These are phyloP conservation scores for Fusarium kyushuense DNA, from an alignment of 2,329 filamentous ascomycete species.

Conservation along the genomic window DNA sequence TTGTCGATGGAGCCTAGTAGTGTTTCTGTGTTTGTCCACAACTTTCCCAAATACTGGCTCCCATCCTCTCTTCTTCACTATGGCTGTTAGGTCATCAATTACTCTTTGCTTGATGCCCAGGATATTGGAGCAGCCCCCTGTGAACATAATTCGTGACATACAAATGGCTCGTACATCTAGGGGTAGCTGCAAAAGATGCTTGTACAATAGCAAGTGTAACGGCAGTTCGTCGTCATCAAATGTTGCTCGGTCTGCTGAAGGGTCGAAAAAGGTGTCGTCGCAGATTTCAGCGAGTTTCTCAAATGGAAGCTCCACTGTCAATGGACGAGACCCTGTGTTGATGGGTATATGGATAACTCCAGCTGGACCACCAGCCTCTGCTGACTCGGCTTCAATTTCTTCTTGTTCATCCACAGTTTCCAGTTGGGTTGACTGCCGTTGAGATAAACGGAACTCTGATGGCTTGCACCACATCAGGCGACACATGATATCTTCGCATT, in stretches of 20 bases:
- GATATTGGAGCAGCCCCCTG: constrained; percentile 82
- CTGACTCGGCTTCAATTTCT: constrained; percentile 58
- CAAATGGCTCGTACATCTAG: constrained; percentile 86
- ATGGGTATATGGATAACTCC: constrained; percentile 59
- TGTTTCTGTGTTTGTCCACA: constrained; percentile 65
- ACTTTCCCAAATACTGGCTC: constrained; percentile 78
- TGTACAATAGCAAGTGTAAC: constrained; percentile 80
- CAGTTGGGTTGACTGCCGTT: constrained; percentile 55
- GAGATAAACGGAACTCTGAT: constrained; percentile 49
- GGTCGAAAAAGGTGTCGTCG: constrained; percentile 79
- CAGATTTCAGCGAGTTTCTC: constrained; percentile 78
- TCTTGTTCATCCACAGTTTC: constrained; percentile 69
- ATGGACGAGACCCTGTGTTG: constrained; percentile 61
- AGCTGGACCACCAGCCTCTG: constrained; percentile 37
- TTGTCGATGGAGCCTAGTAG: constrained; percentile 57
- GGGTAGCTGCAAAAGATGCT: constrained; percentile 78
- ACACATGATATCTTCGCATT: constrained; percentile 82
- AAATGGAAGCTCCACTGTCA: constrained; percentile 74
- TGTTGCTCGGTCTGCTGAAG: constrained; percentile 62
- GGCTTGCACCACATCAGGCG: constrained; percentile 81
- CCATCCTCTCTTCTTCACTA: constrained; percentile 81
- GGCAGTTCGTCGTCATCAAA: constrained; percentile 91
- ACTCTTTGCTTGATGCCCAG: constrained; percentile 83
- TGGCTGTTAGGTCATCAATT: constrained; percentile 76
- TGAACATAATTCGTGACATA: constrained; percentile 89